Base-by-base conservation (phyloP, 2,329 filamentous ascomycete species). In the Didymella segeticola region DNA sequence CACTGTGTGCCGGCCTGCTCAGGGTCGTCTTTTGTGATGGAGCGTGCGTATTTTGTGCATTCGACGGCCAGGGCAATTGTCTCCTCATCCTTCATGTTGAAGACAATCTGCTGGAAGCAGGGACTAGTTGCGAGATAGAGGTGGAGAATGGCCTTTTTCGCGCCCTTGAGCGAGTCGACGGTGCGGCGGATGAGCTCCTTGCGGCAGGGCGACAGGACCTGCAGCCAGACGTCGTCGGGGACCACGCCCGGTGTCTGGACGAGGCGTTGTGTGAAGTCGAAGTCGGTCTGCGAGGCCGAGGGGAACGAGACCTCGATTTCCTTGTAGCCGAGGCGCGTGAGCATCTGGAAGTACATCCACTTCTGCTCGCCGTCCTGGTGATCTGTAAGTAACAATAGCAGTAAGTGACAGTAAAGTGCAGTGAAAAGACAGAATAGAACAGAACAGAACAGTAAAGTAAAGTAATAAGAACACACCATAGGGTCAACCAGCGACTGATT, bases 241-340 rank as follows among this genome's bases (percentile, higher is more conserved):
- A 93, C 85, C 12, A 86, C 83, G 33, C 90, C 91, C 10, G 90
- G 90, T 1, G 91, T 96, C 68, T 96, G 88, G 61, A 97, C 86
- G 63, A 98, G 81, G 69, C 88, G 86, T 63, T 91, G 84, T 33
- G 92, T 96, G 72, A 98, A 98, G 80, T 96, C 91, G 80, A 93
- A 98, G 79, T 98, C 95, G 69, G 90, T 96, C 73, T 96, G 89
- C 31, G 92, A 96, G 12, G 93, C 92, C 0, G 92, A 96, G 43
- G 93, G 93, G 78, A 96, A 98, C 4, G 93, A 95, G 17, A 97
- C 89, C 74, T 98, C 93, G 62, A 98, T 97, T 78, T 98, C 93
- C 79, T 97, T 98, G 83, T 96, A 98, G 66, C 95, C 93, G 43
- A 97, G 83, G 57, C 93, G 87, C 68, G 89, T 86, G 47, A 98